Evolutionary conservation across 2,329 filamentous ascomycete genomes (phyloP).

Genomic region (Sphaerulina musiva): DNA sequence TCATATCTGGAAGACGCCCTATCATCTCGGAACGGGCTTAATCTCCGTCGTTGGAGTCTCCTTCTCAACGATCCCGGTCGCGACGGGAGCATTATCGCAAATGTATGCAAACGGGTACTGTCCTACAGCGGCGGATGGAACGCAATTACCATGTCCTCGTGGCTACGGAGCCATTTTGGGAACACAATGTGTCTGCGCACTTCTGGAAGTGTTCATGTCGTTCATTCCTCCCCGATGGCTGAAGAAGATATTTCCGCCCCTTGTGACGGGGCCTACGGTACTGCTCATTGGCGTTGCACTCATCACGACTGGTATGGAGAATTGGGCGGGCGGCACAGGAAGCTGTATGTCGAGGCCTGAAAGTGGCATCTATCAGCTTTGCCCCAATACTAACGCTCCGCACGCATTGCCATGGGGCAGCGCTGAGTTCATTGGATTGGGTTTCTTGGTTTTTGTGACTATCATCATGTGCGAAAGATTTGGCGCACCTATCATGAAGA

Average conservation of each 20-base stretch:
- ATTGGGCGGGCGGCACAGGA: constrained; percentile 72
- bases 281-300: constrained; percentile 67
- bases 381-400: constrained; percentile 61
- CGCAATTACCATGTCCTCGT: constrained; percentile 64
- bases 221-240: constrained; percentile 60
- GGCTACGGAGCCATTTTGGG: constrained; percentile 71
- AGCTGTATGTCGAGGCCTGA: constrained; percentile 43
- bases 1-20: constrained; percentile 63
- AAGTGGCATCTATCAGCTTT: constrained; percentile 54
- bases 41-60: constrained; percentile 75
- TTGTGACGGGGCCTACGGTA: constrained; percentile 64
- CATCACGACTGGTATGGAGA: constrained; percentile 63
- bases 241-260: constrained; percentile 69
- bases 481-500: constrained; percentile 79
- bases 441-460: constrained; percentile 71
- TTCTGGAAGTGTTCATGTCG: constrained; percentile 65
- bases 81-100: constrained; percentile 63
- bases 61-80: constrained; percentile 69
- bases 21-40: constrained; percentile 71
- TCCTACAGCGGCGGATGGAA: constrained; percentile 54
- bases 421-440: constrained; percentile 69
- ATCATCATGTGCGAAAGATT: constrained; percentile 78
- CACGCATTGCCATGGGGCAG: constrained; percentile 70
- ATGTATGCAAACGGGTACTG: constrained; percentile 73
- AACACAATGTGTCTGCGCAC: constrained; percentile 47